phyloP scores from a whole-genome alignment of 1,284 basidiomycete species.

The Boletus hoseneyae region DNA sequence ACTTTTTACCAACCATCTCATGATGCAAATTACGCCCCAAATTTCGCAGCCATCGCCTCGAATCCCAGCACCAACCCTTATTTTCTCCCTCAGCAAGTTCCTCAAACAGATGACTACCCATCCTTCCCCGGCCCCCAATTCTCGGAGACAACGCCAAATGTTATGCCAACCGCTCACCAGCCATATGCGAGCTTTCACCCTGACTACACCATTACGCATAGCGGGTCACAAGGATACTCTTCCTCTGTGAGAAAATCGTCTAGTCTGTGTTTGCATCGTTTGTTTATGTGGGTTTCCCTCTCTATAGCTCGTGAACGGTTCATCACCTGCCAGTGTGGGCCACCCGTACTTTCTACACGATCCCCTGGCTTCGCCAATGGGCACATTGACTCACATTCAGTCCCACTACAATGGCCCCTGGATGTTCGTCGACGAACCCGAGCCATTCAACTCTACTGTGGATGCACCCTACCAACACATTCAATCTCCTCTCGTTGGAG shows the following conservation, averaged over 20 bases:
- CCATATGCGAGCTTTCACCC: no score
- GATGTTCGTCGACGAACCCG: no score
- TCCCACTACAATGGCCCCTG: neutral
- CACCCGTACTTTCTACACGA: neutral
- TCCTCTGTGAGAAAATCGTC: constrained; percentile 1
- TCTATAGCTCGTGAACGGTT: neutral
- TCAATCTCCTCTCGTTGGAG: neutral
- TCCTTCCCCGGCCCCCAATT: neutral
- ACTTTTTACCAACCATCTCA: rapidly evolving
- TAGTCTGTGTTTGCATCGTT: neutral
- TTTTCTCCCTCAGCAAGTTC: no score
- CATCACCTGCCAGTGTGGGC: neutral
- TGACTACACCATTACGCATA: no score
- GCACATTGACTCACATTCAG: neutral
- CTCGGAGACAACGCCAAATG: neutral
- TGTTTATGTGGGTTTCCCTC: neutral
- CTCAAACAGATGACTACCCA: neutral
- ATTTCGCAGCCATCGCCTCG: rapidly evolving
- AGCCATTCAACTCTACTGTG: no score
- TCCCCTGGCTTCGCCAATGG: no score
- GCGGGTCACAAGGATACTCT: rapidly evolving
- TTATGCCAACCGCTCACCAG: neutral
- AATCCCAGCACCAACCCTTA: rapidly evolving
- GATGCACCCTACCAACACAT: neutral
- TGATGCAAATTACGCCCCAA: no score